Evolutionary conservation across 768 basidiomycete genomes (phyloP), one percentile per base, ranked within the genome.

Genomic region (Psilocybe tampanensis): DNA sequence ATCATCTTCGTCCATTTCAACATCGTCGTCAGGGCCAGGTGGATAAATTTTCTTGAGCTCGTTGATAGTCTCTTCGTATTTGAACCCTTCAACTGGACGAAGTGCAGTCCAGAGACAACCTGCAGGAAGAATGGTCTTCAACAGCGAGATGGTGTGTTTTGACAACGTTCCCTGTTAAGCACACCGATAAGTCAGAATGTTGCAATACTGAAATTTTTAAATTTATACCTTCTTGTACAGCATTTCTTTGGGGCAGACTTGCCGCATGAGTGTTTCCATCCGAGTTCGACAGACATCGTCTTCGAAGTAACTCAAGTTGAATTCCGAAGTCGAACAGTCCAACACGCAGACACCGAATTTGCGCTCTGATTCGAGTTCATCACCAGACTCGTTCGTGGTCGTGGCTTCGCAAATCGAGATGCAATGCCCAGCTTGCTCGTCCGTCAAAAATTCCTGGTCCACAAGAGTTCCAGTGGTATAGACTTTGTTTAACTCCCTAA

Each of bases 381-480:
- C 79, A 21, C 72, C 75, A 7, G 47, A 29, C 17, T 32, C 47
- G 18, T 50, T 61, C 11, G 54, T 44, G 19, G 76, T 70, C 8
- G 74, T 77, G 17, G 80, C 76, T 66, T 93, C 92, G 7, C 88
- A 88, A 68, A 99, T 86, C 8, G 92, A 88, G 23, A 98, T 84
- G 68, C 96, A 98, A 67, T 99, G 97, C 3, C 92, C 94, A 0
- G 94, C 92, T 72, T 98, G 90, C 59, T 98, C 97, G 56, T 97
- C 93, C 1, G 83, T 89, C 29, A 98, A 79, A 54, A 96, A 86
- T 44, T 89, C 86, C 11, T 87, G 86, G 63, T 99, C 97, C 45
- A 98, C 89, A 22, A 98, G 86, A 0, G 97, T 99, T 2, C 97
- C 97, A 50, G 93, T 93, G 0, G 97, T 99, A 68, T 95, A 92